Base-by-base conservation (phyloP, 2,329 filamentous ascomycete genomes). In the Aspergillus sergii region DNA sequence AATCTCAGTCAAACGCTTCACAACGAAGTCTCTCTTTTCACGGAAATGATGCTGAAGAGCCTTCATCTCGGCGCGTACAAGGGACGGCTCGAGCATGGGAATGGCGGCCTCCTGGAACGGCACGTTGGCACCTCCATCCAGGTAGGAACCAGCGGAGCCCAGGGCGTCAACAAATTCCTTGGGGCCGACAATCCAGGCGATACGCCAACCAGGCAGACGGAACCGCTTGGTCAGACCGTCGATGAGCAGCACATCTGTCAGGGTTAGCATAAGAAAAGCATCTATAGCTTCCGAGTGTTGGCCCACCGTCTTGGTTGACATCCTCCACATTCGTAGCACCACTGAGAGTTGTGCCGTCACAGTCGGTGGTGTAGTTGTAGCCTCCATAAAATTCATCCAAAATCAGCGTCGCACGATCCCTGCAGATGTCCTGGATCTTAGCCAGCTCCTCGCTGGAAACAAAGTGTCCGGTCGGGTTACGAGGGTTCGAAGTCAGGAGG, bases 171-270 rank as follows among this genome's bases (percentile, higher is more conserved):
- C 93, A 80, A 97, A 98, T 73, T 97, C 94, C 83, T 97, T 97
- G 68, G 94, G 94, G 1, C 94, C 94, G 60, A 98, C 78, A 70
- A 98, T 93, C 94, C 94, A 98, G 8, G 94, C 94, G 50, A 98
- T 94, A 76, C 94, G 91, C 93, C 94, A 98, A 65, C 94, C 94
- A 1, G 94, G 94, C 36, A 98, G 88, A 69, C 94, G 90, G 86
- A 98, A 98, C 66, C 94, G 91, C 86, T 98, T 98, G 71, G 94
- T 98, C 30, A 98, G 86, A 57, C 94, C 94, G 75, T 98, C 94
- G 68, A 98, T 94, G 78, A 98, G 92, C 68, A 98, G 86, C 2
- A 98, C 94, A 73, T 96, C 92, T 79, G 57, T 43, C 23, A 50
- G 7, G 54, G 59, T 69, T 59, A 71, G 66, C 34, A 39, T 55